Evolutionary conservation across 2,329 filamentous ascomycete species (phyloP), one percentile per base, ranked within the genome.

Genomic region (Diaporthe citri): DNA sequence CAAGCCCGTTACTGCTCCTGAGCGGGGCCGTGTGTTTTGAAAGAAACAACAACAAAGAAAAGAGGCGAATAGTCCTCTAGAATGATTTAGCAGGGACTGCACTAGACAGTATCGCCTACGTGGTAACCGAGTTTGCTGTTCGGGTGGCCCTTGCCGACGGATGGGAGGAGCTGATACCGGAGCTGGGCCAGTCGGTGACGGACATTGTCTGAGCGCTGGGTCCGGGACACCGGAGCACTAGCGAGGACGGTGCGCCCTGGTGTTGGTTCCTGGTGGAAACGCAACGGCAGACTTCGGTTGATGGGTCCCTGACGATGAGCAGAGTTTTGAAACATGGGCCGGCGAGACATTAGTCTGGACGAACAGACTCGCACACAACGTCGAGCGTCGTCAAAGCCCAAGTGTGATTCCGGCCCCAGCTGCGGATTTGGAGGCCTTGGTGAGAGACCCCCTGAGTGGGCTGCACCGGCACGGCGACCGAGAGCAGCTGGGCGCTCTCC

Each of bases 291-390:
- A 66, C 46, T 69, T 55, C 79, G 0, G 86, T 87, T 25, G 78
- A 73, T 0, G 83, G 80, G 69, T 92, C 89, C 1, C 83, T 78
- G 31, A 93, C 80, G 56, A 92, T 85, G 2, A 92, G 91, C 0
- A 93, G 85, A 2, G 91, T 93, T 81, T 86, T 86, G 82, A 86
- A 93, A 69, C 64, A 22, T 51, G 48, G 17, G n/a, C 64, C 64
- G 64, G n/a, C 25, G 64, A 55, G 64, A 69, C 64, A 69, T 69
- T 69, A 69, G 64, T 41, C 46, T 9, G 31, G 64, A 55, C 64
- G 64, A 36, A 41, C 48, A 55, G 34, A 22, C 46, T 52, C 4
- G 34, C 64, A 41, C 9, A 36, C 20, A 20, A 52, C 31, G 22
- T 25, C 20, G 31, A 34, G 62, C 13, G 64, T 10, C 12, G 64